Evolutionary conservation across 1,139 yeast genomes (phyloP).

Genomic region (Diutina neorugosa): DNA sequence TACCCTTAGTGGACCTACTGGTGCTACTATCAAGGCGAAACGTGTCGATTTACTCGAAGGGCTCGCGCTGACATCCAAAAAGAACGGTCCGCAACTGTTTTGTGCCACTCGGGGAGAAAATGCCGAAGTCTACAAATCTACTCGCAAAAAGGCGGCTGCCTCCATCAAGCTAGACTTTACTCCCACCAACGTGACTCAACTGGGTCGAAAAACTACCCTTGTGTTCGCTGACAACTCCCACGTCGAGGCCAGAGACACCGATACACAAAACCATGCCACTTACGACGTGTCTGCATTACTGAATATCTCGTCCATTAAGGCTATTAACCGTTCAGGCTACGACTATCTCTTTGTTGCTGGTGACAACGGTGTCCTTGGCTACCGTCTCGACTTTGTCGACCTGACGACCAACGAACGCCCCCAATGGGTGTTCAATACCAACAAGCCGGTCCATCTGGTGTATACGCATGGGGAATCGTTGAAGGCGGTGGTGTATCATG

Average conservation of each 20-base stretch:
- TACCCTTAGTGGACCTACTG: not conserved
- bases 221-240: not conserved
- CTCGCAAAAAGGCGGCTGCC: not conserved
- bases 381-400: slow-evolving; percentile 13
- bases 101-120: not conserved
- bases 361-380: slow-evolving; percentile 20
- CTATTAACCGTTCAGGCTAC: not conserved
- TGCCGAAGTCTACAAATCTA: not conserved
- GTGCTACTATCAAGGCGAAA: not conserved
- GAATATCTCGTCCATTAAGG: not conserved
- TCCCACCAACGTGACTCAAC: not conserved
- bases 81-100: not conserved
- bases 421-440: not conserved
- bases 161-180: not conserved
- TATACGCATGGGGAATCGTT: too few species aligned
- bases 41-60: not conserved
- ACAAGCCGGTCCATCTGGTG: slow-evolving; percentile 10
- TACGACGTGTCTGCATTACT: not conserved
- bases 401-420: slow-evolving; percentile 1
- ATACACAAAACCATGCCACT: not conserved
- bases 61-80: not conserved
- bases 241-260: not conserved
- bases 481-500: slow-evolving; percentile 28
- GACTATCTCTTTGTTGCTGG: slow-evolving; percentile 9
- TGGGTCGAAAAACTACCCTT: not conserved